Base-by-base conservation (phyloP, 352 stramenopile species). In the Pythium periplocum region DNA sequence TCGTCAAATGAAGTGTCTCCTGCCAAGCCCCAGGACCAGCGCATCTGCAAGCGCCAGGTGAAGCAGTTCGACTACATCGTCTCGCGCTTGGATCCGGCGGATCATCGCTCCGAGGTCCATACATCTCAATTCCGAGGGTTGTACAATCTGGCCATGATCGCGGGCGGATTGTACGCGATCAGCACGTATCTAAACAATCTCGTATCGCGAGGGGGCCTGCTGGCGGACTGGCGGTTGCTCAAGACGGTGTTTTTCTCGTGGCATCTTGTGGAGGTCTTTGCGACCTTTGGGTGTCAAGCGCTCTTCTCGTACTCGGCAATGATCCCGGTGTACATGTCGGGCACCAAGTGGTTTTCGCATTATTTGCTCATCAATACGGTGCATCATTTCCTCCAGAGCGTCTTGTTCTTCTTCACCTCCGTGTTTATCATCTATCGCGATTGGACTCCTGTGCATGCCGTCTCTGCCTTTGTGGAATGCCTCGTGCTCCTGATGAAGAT, bases 401-500 rank as follows among this genome's bases (percentile, higher is more conserved):
- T 89, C 32, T 51, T 91, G 4, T 91, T 91, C 53, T 73, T 86
- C 55, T 73, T 80, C 64, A 89, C 80, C 4, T 60, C 68, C 26
- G 66, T 73, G 10, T 86, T 71, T 45, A 87, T 91, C 51, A 73
- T 86, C 36, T 80, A 73, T 55, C 74, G 76, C 45, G 74, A 91
- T 57, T 91, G 80, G 78, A 83, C 80, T 56, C 75, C 77, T 36
- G 75, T 91, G 44, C 78, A 89, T 59, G 72, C 76, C 4, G 65
- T 89, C 5, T 91, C 80, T 12, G 78, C 75, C 2, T 91, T 89
- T 38, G 75, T 91, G 49, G 78, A 91, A 57, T 80, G 80, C 33
- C 48, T 89, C 33, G 78, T 91, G 52, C 58, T 91, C 45, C 51
- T 91, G 46, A 87, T 89, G 74, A 91, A 89, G 64, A 91, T 89